Evolutionary conservation across 331 rosid species (phyloP).

Genomic region (Cydonia oblonga): DNA sequence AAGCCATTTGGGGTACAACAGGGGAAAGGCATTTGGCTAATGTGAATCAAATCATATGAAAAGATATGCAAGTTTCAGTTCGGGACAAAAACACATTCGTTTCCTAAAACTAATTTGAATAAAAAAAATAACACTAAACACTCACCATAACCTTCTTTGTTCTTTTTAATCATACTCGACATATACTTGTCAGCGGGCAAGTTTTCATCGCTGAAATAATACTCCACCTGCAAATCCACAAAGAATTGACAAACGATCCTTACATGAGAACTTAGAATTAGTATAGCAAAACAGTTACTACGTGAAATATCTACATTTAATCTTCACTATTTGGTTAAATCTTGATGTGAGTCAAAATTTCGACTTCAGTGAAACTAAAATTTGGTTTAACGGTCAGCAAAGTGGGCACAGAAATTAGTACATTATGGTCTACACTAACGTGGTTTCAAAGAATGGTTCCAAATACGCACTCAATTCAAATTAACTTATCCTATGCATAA

Average conservation of each 20-base stretch:
- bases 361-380: background rate
- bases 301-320: too few relatives aligned
- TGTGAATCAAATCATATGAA: background rate
- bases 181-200: slow-evolving; percentile 56
- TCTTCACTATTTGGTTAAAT: background rate
- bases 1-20: background rate
- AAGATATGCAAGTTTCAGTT: background rate
- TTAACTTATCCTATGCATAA: background rate
- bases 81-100: background rate
- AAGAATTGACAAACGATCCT: background rate
- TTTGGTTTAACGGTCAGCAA: background rate
- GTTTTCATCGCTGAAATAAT: slow-evolving; percentile 85
- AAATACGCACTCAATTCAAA: background rate
- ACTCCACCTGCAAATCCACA: slow-evolving; percentile 68
- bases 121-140: background rate
- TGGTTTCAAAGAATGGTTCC: background rate
- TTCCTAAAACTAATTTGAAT: background rate
- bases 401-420: background rate
- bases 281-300: background rate
- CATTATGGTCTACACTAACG: background rate
- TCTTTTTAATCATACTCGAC: slow-evolving; percentile 52
- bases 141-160: slow-evolving; percentile 89
- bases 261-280: background rate
- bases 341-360: too few relatives aligned
- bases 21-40: background rate